These are phyloP conservation scores for Elongisporangium anandrum DNA, from an alignment of 352 stramenopile species.

Conservation along the genomic window DNA sequence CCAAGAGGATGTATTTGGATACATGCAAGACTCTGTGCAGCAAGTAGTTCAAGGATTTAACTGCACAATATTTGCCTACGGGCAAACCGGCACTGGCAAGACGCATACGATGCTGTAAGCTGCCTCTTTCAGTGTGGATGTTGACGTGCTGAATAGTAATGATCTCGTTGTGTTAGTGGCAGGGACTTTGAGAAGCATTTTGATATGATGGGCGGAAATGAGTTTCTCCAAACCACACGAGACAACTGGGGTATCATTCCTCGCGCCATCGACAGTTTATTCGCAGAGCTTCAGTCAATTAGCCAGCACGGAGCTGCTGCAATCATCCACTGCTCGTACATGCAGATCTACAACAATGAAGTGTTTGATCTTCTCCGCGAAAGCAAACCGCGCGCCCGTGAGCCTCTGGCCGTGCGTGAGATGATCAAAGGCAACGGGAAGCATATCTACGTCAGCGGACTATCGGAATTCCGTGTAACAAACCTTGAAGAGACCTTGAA, in stretches of 20 bases:
- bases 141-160: background rate
- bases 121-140: background rate
- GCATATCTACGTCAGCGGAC: constrained; percentile 87
- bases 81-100: constrained; percentile 88
- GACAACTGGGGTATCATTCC: constrained; percentile 79
- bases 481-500: constrained; percentile 72
- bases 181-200: constrained; percentile 48
- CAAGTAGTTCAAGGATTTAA: constrained; percentile 86
- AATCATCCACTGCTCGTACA: constrained; percentile 86
- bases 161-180: constrained; percentile 20
- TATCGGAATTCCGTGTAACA: constrained; percentile 87
- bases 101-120: constrained; percentile 87
- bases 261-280: constrained; percentile 78
- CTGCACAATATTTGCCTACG: constrained; percentile 91
- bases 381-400: constrained; percentile 49
- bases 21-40: constrained; percentile 62
- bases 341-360: constrained; percentile 91
- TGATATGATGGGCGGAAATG: constrained; percentile 3
- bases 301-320: constrained; percentile 40
- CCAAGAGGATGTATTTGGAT: constrained; percentile 76
- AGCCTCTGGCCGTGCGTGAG: constrained; percentile 48
- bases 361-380: constrained; percentile 70
- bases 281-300: constrained; percentile 64
- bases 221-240: constrained; percentile 2
- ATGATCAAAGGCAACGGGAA: constrained; percentile 76